Evolutionary conservation across 2,329 filamentous ascomycete species (phyloP), one percentile per base, ranked within the genome.

Genomic region (Colletotrichum tropicale): DNA sequence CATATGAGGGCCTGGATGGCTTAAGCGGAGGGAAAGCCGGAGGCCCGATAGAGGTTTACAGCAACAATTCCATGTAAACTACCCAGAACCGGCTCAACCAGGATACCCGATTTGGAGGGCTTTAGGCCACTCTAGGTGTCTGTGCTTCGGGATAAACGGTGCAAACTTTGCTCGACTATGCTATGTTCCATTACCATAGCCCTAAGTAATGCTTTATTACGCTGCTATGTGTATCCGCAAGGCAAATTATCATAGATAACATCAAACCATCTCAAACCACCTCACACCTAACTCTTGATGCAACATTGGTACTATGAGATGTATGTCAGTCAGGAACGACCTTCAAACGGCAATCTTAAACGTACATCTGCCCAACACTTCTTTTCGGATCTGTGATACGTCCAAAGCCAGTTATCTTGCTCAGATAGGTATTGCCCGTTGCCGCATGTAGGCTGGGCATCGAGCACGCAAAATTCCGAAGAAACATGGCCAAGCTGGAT

Each of bases 381-480:
- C 8, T n/a, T n/a, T 43, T 43, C 18, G 9, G 9, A 43, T 43
- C 38, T 43, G 3, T 43, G 38, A n/a, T n/a, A n/a, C 18, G 38
- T 48, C 18, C 18, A 48, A 21, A 48, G 18, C 38, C 38, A 48
- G 0, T 21, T 0, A 4, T n/a, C 3, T 21, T 48, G 18, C 9
- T 48, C 38, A 6, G 9, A 12, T 12, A 48, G 38, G 18, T 48
- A 48, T 48, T 48, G 38, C 6, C 38, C 18, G 38, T 48, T n/a
- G 18, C 38, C 18, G 18, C 38, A 48, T 48, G 0, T 48, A 48
- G 38, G 9, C 9, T n/a, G 38, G 9, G 18, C 38, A 12, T 48
- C 38, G 9, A 48, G 38, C 5, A 48, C 38, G 38, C 18, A 48
- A 12, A n/a, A 0, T 0, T 48, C 38, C 18, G 0, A 1, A n/a